Conservation (phyloP, 2,329 filamentous ascomycete species). For the Aspergillus jensenii region DNA sequence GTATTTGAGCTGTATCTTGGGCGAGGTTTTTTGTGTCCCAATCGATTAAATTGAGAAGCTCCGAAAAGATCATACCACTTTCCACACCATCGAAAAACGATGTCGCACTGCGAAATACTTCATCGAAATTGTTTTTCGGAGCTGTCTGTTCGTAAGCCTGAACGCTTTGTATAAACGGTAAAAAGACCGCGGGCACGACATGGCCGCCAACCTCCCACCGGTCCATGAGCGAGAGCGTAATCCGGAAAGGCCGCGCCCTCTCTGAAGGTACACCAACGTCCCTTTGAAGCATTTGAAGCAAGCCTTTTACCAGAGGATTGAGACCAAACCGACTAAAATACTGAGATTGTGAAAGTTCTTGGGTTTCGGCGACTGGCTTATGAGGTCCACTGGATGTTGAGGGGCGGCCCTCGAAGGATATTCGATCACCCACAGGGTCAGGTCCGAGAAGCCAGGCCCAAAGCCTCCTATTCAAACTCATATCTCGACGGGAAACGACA, state of each 20-base stretch:
- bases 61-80: constrained; percentile 86
- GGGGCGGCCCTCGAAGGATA: constrained; percentile 30
- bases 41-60: constrained; percentile 68
- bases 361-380: constrained; percentile 31
- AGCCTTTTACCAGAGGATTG: constrained; percentile 68
- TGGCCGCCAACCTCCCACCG: constrained; percentile 94
- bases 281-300: constrained; percentile 72
- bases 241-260: constrained; percentile 79
- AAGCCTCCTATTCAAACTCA: constrained; percentile 92
- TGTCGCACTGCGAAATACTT: constrained; percentile 88
- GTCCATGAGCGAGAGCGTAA: constrained; percentile 95
- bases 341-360: constrained; percentile 61
- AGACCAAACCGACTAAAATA: constrained; percentile 85
- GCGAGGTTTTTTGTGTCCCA: constrained; percentile 53
- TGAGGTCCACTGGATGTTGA: constrained; percentile 28
- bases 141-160: constrained; percentile 69
- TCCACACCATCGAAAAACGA: constrained; percentile 98
- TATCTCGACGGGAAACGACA: constrained; percentile 86
- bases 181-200: constrained; percentile 83
- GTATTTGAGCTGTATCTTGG: constrained; percentile 47
- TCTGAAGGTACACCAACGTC: constrained; percentile 59
- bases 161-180: constrained; percentile 80
- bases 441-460: constrained; percentile 96
- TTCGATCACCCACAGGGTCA: constrained; percentile 48
- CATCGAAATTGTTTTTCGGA: constrained; percentile 71